A percentile compares a stretch with the other conserved stretches of the same genome.
Conservation (phyloP, 192 early-diverging fungal genomes). For the Anaeromyces robustus region DNA sequence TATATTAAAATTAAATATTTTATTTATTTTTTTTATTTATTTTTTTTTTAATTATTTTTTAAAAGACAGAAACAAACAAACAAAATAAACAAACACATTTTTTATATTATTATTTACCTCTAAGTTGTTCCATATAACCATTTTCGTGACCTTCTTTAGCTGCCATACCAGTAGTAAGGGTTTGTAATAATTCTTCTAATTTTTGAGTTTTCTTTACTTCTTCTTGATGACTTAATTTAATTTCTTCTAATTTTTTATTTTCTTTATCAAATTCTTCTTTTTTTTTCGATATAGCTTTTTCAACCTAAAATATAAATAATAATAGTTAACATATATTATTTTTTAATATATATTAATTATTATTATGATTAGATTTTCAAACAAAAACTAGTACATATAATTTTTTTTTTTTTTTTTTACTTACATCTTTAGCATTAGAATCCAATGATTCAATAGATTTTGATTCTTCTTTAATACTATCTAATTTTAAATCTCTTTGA, state of each 20-base stretch:
- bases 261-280: constrained; percentile 12
- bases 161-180: constrained; percentile 82
- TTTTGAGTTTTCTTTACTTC: constrained; percentile 39
- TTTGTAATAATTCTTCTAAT: constrained; percentile 74
- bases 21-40: no score
- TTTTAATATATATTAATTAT: no score
- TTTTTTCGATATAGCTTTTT: constrained; percentile 21
- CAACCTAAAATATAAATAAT: constrained; percentile 17
- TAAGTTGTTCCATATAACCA: constrained; percentile 93
- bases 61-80: no score
- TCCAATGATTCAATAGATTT: constrained; percentile 12
- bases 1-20: not conserved
- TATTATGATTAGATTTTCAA: no score
- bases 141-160: constrained; percentile 82
- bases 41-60: no score
- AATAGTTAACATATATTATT: not conserved
- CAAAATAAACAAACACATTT: no score
- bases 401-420: not conserved
- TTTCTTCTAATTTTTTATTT: constrained; percentile 24
- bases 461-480: constrained; percentile 62
- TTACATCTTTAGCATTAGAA: constrained; percentile 16
- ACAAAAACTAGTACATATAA: no score
- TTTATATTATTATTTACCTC: constrained; percentile 19
- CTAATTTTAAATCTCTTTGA: constrained; percentile 64
- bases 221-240: constrained; percentile 29